Evolutionary conservation across 257 asterid species (phyloP).

Genomic region (Verbena officinalis): DNA sequence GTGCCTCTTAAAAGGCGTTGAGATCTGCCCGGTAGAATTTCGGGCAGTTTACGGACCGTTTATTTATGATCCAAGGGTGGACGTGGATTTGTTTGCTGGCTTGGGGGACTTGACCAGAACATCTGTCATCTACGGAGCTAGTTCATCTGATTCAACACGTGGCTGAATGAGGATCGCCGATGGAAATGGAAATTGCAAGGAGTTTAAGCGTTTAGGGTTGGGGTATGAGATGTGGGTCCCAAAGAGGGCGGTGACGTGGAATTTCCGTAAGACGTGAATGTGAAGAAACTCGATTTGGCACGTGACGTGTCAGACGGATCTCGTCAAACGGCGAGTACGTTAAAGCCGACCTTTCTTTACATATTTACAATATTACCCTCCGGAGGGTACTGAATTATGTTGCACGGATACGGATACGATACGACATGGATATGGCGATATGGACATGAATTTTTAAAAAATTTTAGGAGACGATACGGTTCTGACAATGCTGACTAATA

Average conservation of each 20-base stretch:
- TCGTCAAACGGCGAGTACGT: conserved; percentile 34
- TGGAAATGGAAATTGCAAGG: neutral
- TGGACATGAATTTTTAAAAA: too few species aligned
- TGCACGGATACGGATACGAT: too few species aligned
- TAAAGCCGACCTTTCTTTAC: conserved; percentile 5
- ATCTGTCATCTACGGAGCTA: conserved; percentile 43
- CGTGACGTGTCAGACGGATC: conserved; percentile 65
- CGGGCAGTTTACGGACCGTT: conserved; percentile 52
- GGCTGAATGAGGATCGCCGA: conserved; percentile 22
- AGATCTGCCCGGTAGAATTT: conserved; percentile 53
- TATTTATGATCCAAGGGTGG: conserved; percentile 38
- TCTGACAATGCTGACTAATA: too few species aligned
- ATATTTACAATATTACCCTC: conserved; percentile 32
- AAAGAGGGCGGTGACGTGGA: conserved; percentile 34
- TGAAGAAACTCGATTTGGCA: conserved; percentile 53
- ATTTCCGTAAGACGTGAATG: conserved; percentile 52
- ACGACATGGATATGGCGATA: too few species aligned
- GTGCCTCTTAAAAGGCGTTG: conserved; percentile 64
- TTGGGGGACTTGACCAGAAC: conserved; percentile 41
- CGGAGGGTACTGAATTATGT: too few species aligned
- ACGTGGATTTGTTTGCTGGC: conserved; percentile 43
- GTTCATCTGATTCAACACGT: conserved; percentile 30
- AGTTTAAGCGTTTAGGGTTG: too few species aligned
- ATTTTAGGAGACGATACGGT: too few species aligned
- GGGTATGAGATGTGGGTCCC: conserved; percentile 33